Evolutionary conservation across 768 basidiomycete species (phyloP).

Genomic region (Podaxis pistillaris): DNA sequence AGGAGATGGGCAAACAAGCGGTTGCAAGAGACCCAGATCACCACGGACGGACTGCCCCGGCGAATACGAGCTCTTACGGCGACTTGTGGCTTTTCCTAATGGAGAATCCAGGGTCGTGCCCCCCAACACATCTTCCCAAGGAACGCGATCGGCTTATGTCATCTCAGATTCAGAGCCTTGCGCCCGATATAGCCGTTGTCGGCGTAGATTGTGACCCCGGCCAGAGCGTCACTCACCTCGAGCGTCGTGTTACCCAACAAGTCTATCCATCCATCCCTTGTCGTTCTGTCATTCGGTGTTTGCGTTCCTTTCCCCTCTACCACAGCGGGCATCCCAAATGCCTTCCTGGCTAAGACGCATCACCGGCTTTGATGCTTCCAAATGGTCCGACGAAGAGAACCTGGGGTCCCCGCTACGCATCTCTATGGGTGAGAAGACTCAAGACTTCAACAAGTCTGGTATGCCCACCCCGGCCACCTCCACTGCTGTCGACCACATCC

Average conservation of each 20-base stretch:
- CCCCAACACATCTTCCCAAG: not conserved
- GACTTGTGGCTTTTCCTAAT: constrained; percentile 8
- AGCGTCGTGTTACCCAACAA: constrained; percentile 10
- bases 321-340: constrained; percentile 18
- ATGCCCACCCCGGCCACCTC: constrained; percentile 24
- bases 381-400: constrained; percentile 19
- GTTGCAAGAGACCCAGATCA: not conserved
- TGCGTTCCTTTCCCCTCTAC: constrained; percentile 6
- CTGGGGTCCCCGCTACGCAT: constrained; percentile 14
- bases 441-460: constrained; percentile 6
- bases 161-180: constrained; percentile 4
- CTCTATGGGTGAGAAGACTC: constrained; percentile 17
- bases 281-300: constrained; percentile 8
- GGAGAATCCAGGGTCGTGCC: not conserved
- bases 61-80: constrained; percentile 2
- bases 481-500: constrained; percentile 26
- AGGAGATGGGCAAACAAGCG: not conserved
- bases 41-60: constrained; percentile 2
- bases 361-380: constrained; percentile 12
- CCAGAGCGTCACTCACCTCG: constrained; percentile 11
- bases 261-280: constrained; percentile 14
- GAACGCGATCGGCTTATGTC: constrained; percentile 14
- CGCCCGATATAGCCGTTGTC: constrained; percentile 12
- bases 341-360: constrained; percentile 23
- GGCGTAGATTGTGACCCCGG: constrained; percentile 12